These are phyloP conservation scores for Coniochaeta pulveracea DNA, from an alignment of 2,329 filamentous ascomycete species.

Conservation along the genomic window DNA sequence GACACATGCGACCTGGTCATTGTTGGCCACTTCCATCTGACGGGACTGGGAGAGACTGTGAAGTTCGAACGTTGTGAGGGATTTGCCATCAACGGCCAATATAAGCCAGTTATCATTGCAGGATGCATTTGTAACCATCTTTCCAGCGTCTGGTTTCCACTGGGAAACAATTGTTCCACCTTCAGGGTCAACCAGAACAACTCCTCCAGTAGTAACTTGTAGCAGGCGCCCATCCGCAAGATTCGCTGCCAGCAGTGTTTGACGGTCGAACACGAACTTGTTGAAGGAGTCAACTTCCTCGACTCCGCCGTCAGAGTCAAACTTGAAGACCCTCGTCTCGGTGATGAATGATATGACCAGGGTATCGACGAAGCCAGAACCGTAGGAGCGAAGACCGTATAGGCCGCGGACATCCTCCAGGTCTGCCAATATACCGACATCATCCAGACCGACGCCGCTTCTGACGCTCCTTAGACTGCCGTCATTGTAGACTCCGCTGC, in stretches of 20 bases:
- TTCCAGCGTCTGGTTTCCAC: constrained; percentile 41
- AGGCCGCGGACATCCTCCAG: constrained; percentile 64
- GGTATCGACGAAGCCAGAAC: constrained; percentile 47
- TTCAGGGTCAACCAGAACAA: constrained; percentile 51
- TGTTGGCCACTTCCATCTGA: constrained; percentile 48
- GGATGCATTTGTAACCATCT: constrained; percentile 66
- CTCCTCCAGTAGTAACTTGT: constrained; percentile 61
- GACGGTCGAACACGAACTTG: constrained; percentile 56
- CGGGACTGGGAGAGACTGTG: constrained; percentile 45
- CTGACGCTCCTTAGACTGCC: constrained; percentile 82
- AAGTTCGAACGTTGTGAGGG: constrained; percentile 54
- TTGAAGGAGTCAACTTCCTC: constrained; percentile 75
- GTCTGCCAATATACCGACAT: constrained; percentile 70
- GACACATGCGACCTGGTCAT: constrained; percentile 77
- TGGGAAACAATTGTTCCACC: constrained; percentile 39
- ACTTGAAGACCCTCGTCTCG: constrained; percentile 74
- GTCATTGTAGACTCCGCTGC: constrained; percentile 81
- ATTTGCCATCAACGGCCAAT: constrained; percentile 65
- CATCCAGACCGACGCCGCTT: constrained; percentile 87
- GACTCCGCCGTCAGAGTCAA: constrained; percentile 62
- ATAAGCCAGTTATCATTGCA: constrained; percentile 60
- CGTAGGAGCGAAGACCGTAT: constrained; percentile 51
- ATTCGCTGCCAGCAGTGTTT: constrained; percentile 62
- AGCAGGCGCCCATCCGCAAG: constrained; percentile 53
- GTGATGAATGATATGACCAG: constrained; percentile 71